phyloP scores from a whole-genome alignment of 257 asterid species.

The Solanum medicagineum region DNA sequence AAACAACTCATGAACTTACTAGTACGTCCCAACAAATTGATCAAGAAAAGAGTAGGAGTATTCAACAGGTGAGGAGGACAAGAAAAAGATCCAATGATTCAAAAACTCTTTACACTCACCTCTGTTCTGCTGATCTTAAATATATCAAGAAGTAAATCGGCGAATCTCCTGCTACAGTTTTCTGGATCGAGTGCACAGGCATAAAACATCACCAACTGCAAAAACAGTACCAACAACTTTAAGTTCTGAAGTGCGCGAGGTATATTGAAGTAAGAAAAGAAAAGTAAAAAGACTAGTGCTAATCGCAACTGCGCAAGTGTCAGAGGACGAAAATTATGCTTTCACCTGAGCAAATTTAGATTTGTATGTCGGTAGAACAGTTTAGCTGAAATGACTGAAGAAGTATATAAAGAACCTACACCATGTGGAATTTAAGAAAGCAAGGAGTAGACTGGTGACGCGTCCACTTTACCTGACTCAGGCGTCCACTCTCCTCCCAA shows the following conservation, averaged over 20 bases:
- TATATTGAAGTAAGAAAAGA: neutral
- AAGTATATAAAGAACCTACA: constrained; percentile 43
- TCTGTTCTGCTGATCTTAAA: constrained; percentile 39
- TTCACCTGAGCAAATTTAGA: constrained; percentile 88
- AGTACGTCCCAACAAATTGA: neutral
- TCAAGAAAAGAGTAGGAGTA: neutral
- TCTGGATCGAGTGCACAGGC: constrained; percentile 92
- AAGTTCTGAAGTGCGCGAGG: neutral
- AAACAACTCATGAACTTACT: neutral
- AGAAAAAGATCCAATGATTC: neutral
- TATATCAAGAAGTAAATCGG: constrained; percentile 25
- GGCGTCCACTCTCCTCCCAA: constrained; percentile 56
- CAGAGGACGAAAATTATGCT: too few relatives aligned
- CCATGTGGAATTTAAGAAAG: neutral
- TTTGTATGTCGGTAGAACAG: constrained; percentile 71
- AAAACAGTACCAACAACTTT: neutral
- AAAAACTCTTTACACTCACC: constrained; percentile 24
- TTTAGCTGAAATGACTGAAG: constrained; percentile 76
- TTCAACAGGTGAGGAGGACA: neutral
- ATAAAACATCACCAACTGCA: constrained; percentile 66
- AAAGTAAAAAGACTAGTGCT: neutral
- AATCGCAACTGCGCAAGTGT: neutral
- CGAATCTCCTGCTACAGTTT: constrained; percentile 53
- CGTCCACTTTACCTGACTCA: constrained; percentile 33
- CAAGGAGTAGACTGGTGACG: neutral